Percentiles rank a stretch among this genome's conserved stretches.
These are phyloP conservation scores for Diaporthe amygdali DNA, from an alignment of 2,329 filamentous ascomycete genomes.

Conservation along the genomic window DNA sequence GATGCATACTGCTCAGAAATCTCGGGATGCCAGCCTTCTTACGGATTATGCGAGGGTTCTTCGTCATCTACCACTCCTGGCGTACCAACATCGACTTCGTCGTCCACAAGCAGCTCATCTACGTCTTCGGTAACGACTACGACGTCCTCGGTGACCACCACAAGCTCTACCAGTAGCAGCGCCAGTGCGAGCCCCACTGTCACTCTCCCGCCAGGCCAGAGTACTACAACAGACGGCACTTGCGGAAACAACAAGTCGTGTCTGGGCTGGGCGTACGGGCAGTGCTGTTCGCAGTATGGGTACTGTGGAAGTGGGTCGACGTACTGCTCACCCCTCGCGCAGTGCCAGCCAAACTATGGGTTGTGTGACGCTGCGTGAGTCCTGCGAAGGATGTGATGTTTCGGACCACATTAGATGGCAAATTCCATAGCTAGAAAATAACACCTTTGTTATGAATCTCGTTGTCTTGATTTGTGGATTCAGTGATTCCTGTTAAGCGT, in stretches of 20 bases:
- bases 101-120: neutral
- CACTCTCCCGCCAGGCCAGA: conserved; percentile 5
- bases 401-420: too few species aligned
- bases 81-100: neutral
- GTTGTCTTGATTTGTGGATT: neutral
- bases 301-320: conserved; percentile 11
- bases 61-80: neutral
- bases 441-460: neutral
- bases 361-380: neutral
- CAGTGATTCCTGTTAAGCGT: too few species aligned
- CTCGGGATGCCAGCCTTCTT: neutral
- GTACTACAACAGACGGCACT: neutral
- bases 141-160: neutral
- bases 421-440: neutral
- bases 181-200: neutral
- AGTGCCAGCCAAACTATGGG: conserved; percentile 17
- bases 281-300: conserved; percentile 20
- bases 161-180: neutral
- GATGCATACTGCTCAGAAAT: conserved; percentile 1
- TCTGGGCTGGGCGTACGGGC: conserved; percentile 10
- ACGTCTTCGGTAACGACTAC: neutral
- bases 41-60: neutral
- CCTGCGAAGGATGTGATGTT: neutral
- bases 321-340: conserved; percentile 11
- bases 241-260: conserved; percentile 17